phyloP scores from a whole-genome alignment of 2,329 filamentous ascomycete species.

The Phoma sp. region DNA sequence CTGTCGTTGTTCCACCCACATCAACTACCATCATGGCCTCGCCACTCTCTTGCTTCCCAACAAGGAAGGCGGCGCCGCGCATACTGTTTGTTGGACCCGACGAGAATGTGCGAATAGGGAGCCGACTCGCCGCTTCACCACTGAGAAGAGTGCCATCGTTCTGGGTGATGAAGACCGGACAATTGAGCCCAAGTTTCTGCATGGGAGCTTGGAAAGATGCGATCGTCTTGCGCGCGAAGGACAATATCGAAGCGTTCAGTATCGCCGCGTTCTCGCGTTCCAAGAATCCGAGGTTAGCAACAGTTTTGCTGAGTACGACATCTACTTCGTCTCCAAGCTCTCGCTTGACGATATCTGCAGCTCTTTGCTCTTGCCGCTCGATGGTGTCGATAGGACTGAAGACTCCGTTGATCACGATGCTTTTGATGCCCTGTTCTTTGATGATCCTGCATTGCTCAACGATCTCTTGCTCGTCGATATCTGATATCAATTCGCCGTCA shows the following conservation, averaged over 20 bases:
- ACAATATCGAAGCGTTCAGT: slow-evolving; percentile 56
- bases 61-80: slow-evolving; percentile 55
- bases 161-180: slow-evolving; percentile 59
- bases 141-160: slow-evolving; percentile 60
- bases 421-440: slow-evolving; percentile 51
- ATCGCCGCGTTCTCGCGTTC: slow-evolving; percentile 60
- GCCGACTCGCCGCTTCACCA: slow-evolving; percentile 53
- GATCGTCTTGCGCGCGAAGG: slow-evolving; percentile 55
- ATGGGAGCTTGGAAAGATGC: slow-evolving; percentile 55
- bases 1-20: slow-evolving; percentile 70
- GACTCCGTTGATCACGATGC: slow-evolving; percentile 62
- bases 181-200: slow-evolving; percentile 52
- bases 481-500: slow-evolving; percentile 54
- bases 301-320: slow-evolving; percentile 58
- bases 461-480: slow-evolving; percentile 54
- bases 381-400: slow-evolving; percentile 64
- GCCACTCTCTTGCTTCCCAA: slow-evolving; percentile 36
- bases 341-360: slow-evolving; percentile 55
- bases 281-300: slow-evolving; percentile 58
- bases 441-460: slow-evolving; percentile 53
- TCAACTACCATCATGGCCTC: slow-evolving; percentile 68
- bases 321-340: slow-evolving; percentile 55
- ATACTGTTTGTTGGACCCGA: slow-evolving; percentile 61
- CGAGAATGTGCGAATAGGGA: slow-evolving; percentile 59
- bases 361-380: slow-evolving; percentile 59